Base-by-base conservation (phyloP, 495 filamentous ascomycete genomes). In the Tricharina praecox region DNA sequence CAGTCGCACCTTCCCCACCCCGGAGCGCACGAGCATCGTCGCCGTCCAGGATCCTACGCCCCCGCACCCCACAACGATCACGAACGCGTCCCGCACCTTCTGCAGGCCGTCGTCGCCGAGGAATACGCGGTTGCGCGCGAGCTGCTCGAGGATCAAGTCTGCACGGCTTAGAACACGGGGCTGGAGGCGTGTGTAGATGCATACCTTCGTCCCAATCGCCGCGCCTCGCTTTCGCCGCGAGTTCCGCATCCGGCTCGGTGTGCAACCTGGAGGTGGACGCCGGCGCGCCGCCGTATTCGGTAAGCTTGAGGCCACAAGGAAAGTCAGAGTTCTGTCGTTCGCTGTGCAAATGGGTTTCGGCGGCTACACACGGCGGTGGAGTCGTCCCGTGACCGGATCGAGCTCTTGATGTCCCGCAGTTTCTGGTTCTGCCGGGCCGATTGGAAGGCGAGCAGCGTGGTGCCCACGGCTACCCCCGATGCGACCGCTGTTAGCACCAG, bases 131-230 rank as follows among this genome's bases (percentile, higher is more conserved):
- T 94, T 99, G 26, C 90, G 82, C 7, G 87, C 85, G 1, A 99
- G 78, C 62, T 99, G 90, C 68, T 99, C 90, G 50, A 90, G 74
- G 53, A 96, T 92, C 32, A 99, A 69, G 48, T 87, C 85, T 81
- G 23, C n/a, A 26, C 23, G 30, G 19, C 1, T 25, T 26, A 24
- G 2, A 26, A 25, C 24, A 25, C 36, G 18, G 5, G 7, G 30
- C 33, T 36, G 3, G 32, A 45, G 19, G 13, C 20, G 21, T 24
- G 2, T 7, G 40, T 8, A n/a, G 21, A 13, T 4, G 20, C 34
- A 26, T 64, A 81, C 78, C 80, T 62, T 95, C 82, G 67, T 95
- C 85, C 59, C 90, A 96, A 63, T 94, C 85, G 23, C 90, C 90
- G 41, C 74, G 69, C 45, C 83, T 78, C 8, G 86, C 90, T 56